phyloP scores from a whole-genome alignment of 2,329 filamentous ascomycete genomes.

The Neonectria neomacrospora region DNA sequence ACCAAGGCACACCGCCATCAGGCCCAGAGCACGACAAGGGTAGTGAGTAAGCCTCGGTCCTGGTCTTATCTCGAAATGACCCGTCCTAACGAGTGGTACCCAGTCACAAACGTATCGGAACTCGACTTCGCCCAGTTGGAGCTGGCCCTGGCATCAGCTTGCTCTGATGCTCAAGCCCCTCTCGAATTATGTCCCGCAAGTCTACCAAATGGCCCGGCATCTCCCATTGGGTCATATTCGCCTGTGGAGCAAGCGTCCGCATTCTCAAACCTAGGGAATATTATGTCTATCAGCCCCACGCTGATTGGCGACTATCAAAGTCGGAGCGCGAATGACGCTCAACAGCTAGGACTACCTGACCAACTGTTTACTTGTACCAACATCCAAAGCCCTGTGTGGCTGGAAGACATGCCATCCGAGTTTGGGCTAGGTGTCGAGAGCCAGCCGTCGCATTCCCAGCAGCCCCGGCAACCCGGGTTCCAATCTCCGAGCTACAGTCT shows the following conservation, averaged over 20 bases:
- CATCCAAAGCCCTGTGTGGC: not conserved
- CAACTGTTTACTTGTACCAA: too few relatives aligned
- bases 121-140: slow-evolving; percentile 4
- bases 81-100: not conserved
- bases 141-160: not conserved
- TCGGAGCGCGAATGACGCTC: too few relatives aligned
- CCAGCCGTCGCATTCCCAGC: not conserved
- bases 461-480: not conserved
- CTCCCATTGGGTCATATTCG: not conserved
- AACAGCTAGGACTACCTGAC: not conserved
- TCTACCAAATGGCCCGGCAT: not conserved
- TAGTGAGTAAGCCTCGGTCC: not conserved
- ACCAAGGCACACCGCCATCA: not conserved
- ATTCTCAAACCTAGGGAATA: not conserved
- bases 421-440: not conserved
- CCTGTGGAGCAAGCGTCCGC: not conserved
- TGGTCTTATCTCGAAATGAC: not conserved
- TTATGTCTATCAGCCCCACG: not conserved
- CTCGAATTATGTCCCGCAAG: not conserved
- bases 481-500: not conserved
- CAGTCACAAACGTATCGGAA: not conserved
- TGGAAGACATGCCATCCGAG: not conserved
- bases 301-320: not conserved
- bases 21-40: not conserved
- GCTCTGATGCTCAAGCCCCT: not conserved